A percentile compares a stretch with the other conserved stretches of the same genome.
phyloP scores from a whole-genome alignment of 805 yeast genomes.

The Alloascoidea africana region DNA sequence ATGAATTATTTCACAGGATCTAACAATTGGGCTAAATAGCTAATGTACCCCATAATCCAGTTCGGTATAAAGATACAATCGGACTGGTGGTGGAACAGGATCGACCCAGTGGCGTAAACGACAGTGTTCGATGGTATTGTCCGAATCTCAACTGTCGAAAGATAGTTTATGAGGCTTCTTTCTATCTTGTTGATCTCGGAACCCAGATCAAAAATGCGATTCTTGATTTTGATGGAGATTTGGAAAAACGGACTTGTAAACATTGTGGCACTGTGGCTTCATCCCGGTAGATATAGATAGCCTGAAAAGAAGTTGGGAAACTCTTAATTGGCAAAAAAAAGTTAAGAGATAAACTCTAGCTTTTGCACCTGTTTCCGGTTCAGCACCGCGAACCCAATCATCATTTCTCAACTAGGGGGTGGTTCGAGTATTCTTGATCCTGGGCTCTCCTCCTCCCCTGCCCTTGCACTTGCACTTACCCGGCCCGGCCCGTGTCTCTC shows the following conservation, averaged over 20 bases:
- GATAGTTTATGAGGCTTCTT: conserved; percentile 51
- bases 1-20: not conserved
- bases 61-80: conserved; percentile 69
- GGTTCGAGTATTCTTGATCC: no score
- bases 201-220: conserved; percentile 84
- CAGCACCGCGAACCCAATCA: no score
- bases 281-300: no score
- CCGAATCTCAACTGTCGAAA: conserved; percentile 34
- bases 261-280: conserved; percentile 43
- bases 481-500: no score
- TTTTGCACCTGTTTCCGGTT: no score
- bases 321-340: no score
- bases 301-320: no score
- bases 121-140: conserved; percentile 83
- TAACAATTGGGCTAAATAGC: no score
- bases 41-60: conserved; percentile 82
- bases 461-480: no score
- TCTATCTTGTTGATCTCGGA: conserved; percentile 71
- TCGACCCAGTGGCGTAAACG: conserved; percentile 57
- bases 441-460: no score
- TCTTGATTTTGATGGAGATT: conserved; percentile 45
- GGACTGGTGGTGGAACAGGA: conserved; percentile 91
- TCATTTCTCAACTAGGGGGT: no score
- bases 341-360: no score
- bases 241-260: conserved; percentile 53